Base-by-base conservation (phyloP, 2,329 filamentous ascomycete genomes). In the Pseudocercospora macadamiae region DNA sequence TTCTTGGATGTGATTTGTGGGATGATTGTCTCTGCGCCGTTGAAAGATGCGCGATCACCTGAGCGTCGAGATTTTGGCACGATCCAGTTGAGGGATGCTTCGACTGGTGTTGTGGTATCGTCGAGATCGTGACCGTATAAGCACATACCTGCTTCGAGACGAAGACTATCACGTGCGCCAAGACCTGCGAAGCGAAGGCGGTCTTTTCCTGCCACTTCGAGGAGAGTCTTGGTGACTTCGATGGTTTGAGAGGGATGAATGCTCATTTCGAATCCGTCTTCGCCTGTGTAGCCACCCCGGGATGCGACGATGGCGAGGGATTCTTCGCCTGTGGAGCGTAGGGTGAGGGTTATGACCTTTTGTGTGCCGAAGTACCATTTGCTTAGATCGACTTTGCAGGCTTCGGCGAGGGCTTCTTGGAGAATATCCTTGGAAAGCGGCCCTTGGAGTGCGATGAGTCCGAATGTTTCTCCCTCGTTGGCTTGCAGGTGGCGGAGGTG, bases 101-200 rank as follows among this genome's bases (percentile, higher is more conserved):
- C 84, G 3, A 89, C 86, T 1, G 88, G 88, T 1, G 88, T 90
- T 9, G 84, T 89, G 0, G 79, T 80, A 58, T 96, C 93, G 73
- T 96, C 87, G 34, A 99, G 84, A 75, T 99, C 95, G 77, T 97
- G 91, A n/a, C 95, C 95, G 78, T 99, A 99, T n/a, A 99, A 83
- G 76, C 95, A 99, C 93, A 99, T 96, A 61, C 95, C 95, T 0
- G 95, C 95, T 79, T 99, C 95, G 26, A 99, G 86, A 47, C 95
- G 88, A 60, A 99, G 85, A 62, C 89, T 96, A 76, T 99, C 95
- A 64, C 95, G 86, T 2, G 95, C 91, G 8, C 93, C 95, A 0
- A 99, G 84, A 2, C 95, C 95, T 1, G 93, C 92, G 45, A 96
- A 84, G 70, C 89, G 88, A 14, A 96, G 80, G 9, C 87, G 85